Percentiles rank a stretch among this genome's conserved stretches.
Conservation (phyloP, 768 basidiomycete species). For the Suillus brevipes region DNA sequence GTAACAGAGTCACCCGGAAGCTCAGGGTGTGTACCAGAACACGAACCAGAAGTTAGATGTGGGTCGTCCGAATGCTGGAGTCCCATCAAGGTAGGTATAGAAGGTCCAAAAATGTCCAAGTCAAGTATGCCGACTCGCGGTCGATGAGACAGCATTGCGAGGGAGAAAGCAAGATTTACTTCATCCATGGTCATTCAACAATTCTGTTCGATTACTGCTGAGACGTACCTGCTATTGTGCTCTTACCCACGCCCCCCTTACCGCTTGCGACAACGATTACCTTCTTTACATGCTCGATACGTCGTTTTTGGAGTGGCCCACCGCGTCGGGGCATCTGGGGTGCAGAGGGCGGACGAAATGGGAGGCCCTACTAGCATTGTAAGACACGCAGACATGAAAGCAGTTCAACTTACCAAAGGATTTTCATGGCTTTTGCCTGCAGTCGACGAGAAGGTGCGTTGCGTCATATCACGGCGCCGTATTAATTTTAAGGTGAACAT, state of each 20-base stretch:
- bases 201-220: not conserved
- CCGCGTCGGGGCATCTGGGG: conserved; percentile 64
- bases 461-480: not conserved
- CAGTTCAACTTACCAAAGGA: conserved; percentile 45
- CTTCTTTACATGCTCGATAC: conserved; percentile 73
- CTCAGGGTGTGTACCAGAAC: not conserved
- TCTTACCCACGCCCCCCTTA: conserved; percentile 96
- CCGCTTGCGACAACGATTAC: conserved; percentile 87
- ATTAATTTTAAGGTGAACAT: conserved; percentile 9
- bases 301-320: conserved; percentile 52
- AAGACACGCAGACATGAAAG: conserved; percentile 2
- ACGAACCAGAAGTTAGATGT: conserved; percentile 64
- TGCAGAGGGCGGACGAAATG: conserved; percentile 34
- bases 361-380: conserved; percentile 34
- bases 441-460: conserved; percentile 26
- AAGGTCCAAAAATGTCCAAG: conserved; percentile 95
- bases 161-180: conserved; percentile 84
- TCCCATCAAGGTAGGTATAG: conserved; percentile 91
- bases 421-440: conserved; percentile 47
- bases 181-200: conserved; percentile 7
- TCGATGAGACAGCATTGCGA: conserved; percentile 47
- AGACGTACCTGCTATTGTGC: conserved; percentile 79
- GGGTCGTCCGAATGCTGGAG: conserved; percentile 80
- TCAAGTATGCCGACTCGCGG: conserved; percentile 86
- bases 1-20: conserved; percentile 5